phyloP scores from a whole-genome alignment of 768 basidiomycete species.

The Leccinum olivaceopallidum region DNA sequence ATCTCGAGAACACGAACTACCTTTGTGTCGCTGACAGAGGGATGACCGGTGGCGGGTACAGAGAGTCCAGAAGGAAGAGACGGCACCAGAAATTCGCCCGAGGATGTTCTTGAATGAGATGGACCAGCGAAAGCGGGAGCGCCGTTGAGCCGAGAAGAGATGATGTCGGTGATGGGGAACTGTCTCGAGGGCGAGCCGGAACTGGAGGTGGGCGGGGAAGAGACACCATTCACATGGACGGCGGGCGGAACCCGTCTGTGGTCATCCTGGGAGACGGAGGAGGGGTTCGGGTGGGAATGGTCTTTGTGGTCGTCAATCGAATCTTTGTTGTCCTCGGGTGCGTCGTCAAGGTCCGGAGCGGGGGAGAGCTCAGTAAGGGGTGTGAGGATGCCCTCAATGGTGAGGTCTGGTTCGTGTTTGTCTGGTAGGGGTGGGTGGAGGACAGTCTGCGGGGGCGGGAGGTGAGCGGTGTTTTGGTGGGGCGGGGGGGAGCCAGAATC shows the following conservation, averaged over 20 bases:
- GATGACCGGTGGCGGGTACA: constrained; percentile 5
- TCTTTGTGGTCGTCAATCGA: constrained; percentile 37
- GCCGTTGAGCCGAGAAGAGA: constrained; percentile 25
- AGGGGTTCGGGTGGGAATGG: constrained; percentile 9
- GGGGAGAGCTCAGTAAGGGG: constrained; percentile 79
- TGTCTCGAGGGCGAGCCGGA: constrained; percentile 25
- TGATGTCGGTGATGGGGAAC: constrained; percentile 20
- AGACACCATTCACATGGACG: constrained; percentile 25
- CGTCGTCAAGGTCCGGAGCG: constrained; percentile 56
- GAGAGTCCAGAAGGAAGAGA: constrained; percentile 30
- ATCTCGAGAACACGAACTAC: constrained; percentile 63
- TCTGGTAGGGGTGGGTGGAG: constrained; percentile 24
- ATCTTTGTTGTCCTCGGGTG: constrained; percentile 29
- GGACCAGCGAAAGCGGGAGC: constrained; percentile 16
- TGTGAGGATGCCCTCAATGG: constrained; percentile 45
- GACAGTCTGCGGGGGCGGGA: constrained; percentile 18
- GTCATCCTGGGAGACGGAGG: constrained; percentile 21
- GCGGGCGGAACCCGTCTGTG: constrained; percentile 19
- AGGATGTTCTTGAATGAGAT: constrained; percentile 31
- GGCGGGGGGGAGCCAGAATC: constrained; percentile 42
- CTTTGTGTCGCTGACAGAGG: constrained; percentile 36
- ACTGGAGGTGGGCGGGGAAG: constrained; percentile 20
- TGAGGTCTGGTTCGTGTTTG: constrained; percentile 36
- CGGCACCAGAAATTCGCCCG: constrained; percentile 30
- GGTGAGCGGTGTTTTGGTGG: constrained; percentile 21